Conservation (phyloP, 1,139 yeast species). For the Suhomyces anneliseae region DNA sequence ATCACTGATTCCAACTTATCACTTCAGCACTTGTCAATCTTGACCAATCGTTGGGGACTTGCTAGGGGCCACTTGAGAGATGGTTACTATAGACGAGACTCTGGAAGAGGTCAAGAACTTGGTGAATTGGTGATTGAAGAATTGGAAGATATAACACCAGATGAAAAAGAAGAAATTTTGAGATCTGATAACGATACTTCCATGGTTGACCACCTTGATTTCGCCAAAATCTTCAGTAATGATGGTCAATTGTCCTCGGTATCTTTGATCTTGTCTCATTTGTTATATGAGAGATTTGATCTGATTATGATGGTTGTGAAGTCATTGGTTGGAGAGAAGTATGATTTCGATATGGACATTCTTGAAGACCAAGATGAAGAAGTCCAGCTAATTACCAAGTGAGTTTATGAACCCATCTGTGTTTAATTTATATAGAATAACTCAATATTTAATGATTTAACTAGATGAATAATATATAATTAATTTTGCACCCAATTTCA, state of each 20-base stretch:
- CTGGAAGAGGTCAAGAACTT: background rate
- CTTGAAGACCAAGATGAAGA: constrained; percentile 12
- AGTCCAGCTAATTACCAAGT: background rate
- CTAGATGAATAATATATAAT: too few species aligned
- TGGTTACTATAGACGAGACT: constrained; percentile 21
- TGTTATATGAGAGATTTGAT: constrained; percentile 35
- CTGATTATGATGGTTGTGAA: constrained; percentile 32
- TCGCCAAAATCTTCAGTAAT: constrained; percentile 27
- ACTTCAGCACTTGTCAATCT: constrained; percentile 30
- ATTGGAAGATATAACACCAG: background rate
- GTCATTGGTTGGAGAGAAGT: constrained; percentile 40
- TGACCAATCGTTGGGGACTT: constrained; percentile 34
- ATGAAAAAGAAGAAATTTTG: background rate
- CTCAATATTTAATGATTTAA: too few species aligned
- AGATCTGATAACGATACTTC: too few species aligned
- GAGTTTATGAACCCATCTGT: background rate
- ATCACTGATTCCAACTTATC: constrained; percentile 36
- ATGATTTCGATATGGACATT: constrained; percentile 18
- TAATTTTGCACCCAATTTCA: too few species aligned
- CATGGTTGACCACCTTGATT: constrained; percentile 27
- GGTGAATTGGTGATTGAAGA: background rate
- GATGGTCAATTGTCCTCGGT: constrained; percentile 37
- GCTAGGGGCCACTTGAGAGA: constrained; percentile 27
- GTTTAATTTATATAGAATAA: background rate
- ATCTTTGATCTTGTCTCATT: constrained; percentile 31